Percentiles rank a stretch among this genome's conserved stretches.
phyloP scores from a whole-genome alignment of 257 asterid genomes.

The Solanum appendiculatum region DNA sequence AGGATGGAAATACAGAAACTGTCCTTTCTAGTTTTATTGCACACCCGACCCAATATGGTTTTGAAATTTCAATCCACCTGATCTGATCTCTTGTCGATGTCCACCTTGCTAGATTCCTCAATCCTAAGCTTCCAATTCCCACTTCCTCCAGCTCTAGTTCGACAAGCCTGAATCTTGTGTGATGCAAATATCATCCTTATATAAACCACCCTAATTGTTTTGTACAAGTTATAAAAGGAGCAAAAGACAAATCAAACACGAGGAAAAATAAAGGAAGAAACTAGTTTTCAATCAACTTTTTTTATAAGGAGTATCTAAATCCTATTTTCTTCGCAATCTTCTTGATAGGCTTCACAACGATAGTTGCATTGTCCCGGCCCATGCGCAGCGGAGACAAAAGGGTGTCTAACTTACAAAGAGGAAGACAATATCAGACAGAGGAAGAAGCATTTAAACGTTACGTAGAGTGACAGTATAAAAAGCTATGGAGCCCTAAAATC shows the following conservation, averaged over 20 bases:
- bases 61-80: neutral
- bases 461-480: neutral
- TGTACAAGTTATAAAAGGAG: neutral
- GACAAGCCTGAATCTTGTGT: neutral
- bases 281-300: neutral
- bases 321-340: neutral
- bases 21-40: neutral
- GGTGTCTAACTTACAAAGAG: neutral
- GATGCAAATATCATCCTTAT: neutral
- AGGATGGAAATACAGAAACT: neutral
- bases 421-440: neutral
- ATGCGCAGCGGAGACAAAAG: neutral
- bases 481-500: neutral
- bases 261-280: neutral
- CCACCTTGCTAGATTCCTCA: neutral
- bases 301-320: neutral
- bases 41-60: neutral
- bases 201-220: neutral
- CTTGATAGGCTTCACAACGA: neutral
- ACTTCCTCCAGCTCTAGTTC: neutral
- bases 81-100: neutral
- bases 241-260: neutral
- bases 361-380: neutral
- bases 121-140: neutral
- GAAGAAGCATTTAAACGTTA: neutral